phyloP scores from a whole-genome alignment of 352 stramenopile genomes.

The Pythium insidiosum region DNA sequence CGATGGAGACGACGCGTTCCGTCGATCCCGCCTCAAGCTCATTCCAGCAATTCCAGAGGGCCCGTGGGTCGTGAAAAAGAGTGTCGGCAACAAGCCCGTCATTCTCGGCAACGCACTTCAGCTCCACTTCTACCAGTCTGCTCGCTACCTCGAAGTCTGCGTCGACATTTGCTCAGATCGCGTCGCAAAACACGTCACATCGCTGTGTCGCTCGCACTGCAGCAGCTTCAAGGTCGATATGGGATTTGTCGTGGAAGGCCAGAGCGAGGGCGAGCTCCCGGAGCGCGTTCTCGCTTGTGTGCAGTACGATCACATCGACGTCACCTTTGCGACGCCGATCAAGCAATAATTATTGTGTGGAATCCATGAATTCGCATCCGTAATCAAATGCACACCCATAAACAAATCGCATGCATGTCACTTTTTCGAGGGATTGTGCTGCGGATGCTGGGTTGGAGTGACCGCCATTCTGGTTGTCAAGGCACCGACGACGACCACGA shows the following conservation, averaged over 20 bases:
- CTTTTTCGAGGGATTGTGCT: background rate
- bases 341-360: conserved; percentile 9
- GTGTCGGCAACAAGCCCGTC: conserved; percentile 65
- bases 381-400: background rate
- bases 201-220: conserved; percentile 60
- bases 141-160: conserved; percentile 63
- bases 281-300: conserved; percentile 76
- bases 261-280: conserved; percentile 55
- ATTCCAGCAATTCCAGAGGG: conserved; percentile 72
- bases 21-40: conserved; percentile 70
- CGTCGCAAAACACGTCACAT: conserved; percentile 71
- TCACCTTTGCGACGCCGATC: conserved; percentile 46
- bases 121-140: conserved; percentile 49
- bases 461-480: too few species aligned
- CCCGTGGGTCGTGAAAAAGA: conserved; percentile 78
- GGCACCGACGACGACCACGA: too few species aligned
- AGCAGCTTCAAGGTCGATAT: conserved; percentile 68
- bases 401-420: background rate
- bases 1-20: conserved; percentile 52
- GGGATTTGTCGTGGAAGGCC: conserved; percentile 74
- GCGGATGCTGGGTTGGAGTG: too few species aligned
- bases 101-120: conserved; percentile 63
- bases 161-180: conserved; percentile 72
- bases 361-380: background rate
- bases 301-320: conserved; percentile 71